Conservation (phyloP, 768 basidiomycete species). For the Suillus bovinus region DNA sequence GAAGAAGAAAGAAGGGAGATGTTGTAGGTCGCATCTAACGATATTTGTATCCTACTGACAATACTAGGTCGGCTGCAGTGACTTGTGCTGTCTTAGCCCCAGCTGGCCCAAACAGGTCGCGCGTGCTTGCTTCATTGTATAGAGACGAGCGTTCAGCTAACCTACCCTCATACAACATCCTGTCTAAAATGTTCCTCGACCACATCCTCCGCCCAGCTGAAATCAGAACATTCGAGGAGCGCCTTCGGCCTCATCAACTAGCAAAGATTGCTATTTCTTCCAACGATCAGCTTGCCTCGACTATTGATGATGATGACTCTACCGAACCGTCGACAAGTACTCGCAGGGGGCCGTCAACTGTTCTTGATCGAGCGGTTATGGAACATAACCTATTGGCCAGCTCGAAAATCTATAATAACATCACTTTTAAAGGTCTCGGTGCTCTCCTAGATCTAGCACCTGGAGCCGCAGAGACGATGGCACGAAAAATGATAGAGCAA, state of each 20-base stretch:
- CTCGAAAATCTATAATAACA: conserved; percentile 97
- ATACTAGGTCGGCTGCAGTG: conserved; percentile 77
- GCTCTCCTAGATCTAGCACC: conserved; percentile 87
- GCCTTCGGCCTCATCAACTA: conserved; percentile 89
- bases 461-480: conserved; percentile 95
- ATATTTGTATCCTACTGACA: conserved; percentile 15
- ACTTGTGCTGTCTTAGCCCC: conserved; percentile 97
- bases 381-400: conserved; percentile 98
- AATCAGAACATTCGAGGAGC: conserved; percentile 85
- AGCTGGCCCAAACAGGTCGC: conserved; percentile 93
- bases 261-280: conserved; percentile 87
- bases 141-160: conserved; percentile 88
- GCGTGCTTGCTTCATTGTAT: conserved; percentile 88
- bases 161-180: conserved; percentile 83
- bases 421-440: conserved; percentile 93
- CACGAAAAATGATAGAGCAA: conserved; percentile 98
- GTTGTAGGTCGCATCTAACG: conserved; percentile 59
- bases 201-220: conserved; percentile 91
- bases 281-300: conserved; percentile 76
- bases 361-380: conserved; percentile 96
- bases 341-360: conserved; percentile 90
- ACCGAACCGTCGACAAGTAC: conserved; percentile 63
- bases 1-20: conserved; percentile 91
- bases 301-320: conserved; percentile 56
- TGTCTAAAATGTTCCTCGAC: conserved; percentile 98